Conservation (phyloP, 169 alveolate genomes). For the Plasmodium billcollinsi region DNA sequence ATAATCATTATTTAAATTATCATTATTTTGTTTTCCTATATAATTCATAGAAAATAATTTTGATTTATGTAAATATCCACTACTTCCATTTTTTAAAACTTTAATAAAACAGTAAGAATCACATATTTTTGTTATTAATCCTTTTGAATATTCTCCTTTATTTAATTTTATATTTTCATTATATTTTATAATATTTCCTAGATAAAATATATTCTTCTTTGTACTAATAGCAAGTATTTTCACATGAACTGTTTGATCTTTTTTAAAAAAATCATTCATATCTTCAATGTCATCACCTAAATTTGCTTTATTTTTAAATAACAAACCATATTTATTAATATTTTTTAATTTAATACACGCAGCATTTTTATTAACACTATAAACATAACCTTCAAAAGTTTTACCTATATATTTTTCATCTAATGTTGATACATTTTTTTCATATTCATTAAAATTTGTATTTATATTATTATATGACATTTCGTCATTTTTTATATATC, state of each 20-base stretch:
- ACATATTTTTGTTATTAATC: conserved; percentile 56
- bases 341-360: conserved; percentile 8
- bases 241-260: conserved; percentile 27
- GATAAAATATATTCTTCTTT: conserved; percentile 28
- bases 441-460: not conserved
- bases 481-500: too few species aligned
- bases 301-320: conserved; percentile 52
- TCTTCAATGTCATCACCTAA: conserved; percentile 54
- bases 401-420: conserved; percentile 39
- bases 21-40: not conserved
- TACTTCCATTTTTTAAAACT: conserved; percentile 56
- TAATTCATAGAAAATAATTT: not conserved
- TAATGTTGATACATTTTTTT: not conserved
- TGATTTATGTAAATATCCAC: conserved; percentile 51
- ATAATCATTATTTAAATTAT: not conserved
- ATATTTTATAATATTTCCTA: conserved; percentile 44
- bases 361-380: conserved; percentile 20
- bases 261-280: conserved; percentile 28
- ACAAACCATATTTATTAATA: conserved; percentile 25
- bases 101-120: conserved; percentile 51
- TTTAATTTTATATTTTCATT: conserved; percentile 34
- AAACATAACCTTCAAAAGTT: conserved; percentile 42
- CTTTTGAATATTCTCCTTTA: conserved; percentile 46
- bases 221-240: conserved; percentile 38
- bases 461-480: not conserved